Conservation (phyloP, 2,329 filamentous ascomycete species). For the Fusarium sarcochroum region DNA sequence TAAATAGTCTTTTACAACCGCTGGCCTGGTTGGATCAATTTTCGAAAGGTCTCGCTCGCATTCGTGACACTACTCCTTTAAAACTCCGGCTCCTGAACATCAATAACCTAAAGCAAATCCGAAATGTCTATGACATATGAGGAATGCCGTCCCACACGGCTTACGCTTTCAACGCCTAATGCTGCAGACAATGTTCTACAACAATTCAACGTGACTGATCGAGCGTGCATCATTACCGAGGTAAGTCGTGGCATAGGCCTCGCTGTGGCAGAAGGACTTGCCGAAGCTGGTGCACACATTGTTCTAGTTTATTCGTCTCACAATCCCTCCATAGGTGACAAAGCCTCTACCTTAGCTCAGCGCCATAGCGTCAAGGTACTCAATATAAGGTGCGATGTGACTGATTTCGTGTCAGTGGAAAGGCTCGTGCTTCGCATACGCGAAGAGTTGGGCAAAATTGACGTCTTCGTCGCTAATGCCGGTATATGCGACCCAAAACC, state of each 20-base stretch:
- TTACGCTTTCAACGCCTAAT: conserved; percentile 42
- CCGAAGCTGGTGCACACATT: conserved; percentile 59
- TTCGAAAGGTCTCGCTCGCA: no score
- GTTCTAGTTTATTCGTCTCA: conserved; percentile 48
- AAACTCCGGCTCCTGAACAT: no score
- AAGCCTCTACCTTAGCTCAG: no score
- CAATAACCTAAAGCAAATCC: no score
- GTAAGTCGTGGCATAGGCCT: conserved; percentile 61
- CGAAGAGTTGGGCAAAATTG: not conserved
- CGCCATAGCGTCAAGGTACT: no score
- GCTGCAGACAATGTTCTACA: conserved; percentile 57
- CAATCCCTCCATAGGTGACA: conserved; percentile 37
- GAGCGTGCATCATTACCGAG: conserved; percentile 58
- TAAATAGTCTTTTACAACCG: no score
- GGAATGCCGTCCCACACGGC: not conserved
- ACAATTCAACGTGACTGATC: conserved; percentile 59
- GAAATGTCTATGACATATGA: conserved; percentile 7
- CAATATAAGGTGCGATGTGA: no score
- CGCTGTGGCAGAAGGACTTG: conserved; percentile 61
- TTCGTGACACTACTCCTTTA: no score
- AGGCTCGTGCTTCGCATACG: not conserved
- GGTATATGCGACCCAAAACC: conserved; percentile 61
- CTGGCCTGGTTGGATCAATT: no score
- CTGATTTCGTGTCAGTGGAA: no score
- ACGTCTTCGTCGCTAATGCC: conserved; percentile 3